Base-by-base conservation (phyloP, 306 rosid genomes). In the Gleditsia sinensis region DNA sequence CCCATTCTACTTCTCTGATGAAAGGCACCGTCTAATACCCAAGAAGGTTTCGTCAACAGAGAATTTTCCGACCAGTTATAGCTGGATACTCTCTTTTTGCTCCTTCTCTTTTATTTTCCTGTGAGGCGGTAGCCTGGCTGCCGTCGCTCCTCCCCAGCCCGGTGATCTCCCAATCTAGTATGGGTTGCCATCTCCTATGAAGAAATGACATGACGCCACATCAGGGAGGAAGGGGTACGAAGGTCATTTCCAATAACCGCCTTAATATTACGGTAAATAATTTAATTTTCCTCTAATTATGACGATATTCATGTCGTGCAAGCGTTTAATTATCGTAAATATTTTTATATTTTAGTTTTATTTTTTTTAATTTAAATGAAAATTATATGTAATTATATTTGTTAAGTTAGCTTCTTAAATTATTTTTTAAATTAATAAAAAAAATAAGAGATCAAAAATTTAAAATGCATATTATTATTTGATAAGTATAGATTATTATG, bases 1-100 rank as follows among this genome's bases (percentile, higher is more conserved):
- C 96, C 97, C 98, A 91, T 94, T 30, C 21, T 20, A 27, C 27
- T 28, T 28, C 4, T 27, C 21, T n/a, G 17, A 5, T 2, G 7
- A 48, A 48, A 28, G n/a, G 56, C 58, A 5, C 12, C 4, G 71
- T 65, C 14, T 12, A 14, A 42, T 4, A 42, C 3, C n/a, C 30
- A 36, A 9, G 16, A 36, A 67, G 5, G 19, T 16, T 21, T 63
- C 69, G 50, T 13, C 53, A 21, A 6, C 0, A 12, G 6, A 37
- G 20, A 3, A 66, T 43, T 65, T 8, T 0, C 53, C 13, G 53
- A 36, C 6, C 69, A 40, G 12, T 11, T 25, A 21, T 12, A 19
- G 36, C 16, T 7, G 24, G 3, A 24, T 12, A 7, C 20, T 56
- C 28, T 27, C 34, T 55, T 4, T 19, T 4, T 53, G 56, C 17